Base-by-base conservation (phyloP, 257 asterid species). In the Coffea canephora region DNA sequence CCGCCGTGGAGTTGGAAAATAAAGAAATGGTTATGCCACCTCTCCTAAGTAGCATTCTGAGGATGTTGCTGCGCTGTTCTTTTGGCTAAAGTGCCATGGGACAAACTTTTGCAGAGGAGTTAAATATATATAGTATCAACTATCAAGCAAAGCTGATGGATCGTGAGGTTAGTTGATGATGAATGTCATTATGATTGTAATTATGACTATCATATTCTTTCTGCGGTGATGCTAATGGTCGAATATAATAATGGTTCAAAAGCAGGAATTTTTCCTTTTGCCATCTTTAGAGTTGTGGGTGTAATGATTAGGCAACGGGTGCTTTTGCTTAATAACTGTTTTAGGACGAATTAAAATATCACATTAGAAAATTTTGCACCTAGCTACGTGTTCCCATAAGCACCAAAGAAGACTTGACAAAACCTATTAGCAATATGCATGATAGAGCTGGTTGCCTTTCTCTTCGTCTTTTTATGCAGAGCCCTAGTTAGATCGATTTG, bases 261-360 rank as follows among this genome's bases (percentile, higher is more conserved):
- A 75, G 81, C 66, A 46, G 77, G 78, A 62, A 73, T 74, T 83
- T 55, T 31, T 64, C 67, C 80, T 80, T 81, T 80, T 66, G 31
- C 61, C 79, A 45, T 76, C 85, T 84, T 83, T 87, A 81, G 89
- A 79, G 86, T 82, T 86, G 89, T 84, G 86, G 77, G 88, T 77
- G 88, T 69, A 83, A 91, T 91, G 80, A 91, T 90, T 89, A 75
- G 82, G 50, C 70, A 67, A 69, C 31, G 59, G 75, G 46, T 79
- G 75, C 85, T 46, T 70, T 72, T 41, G 48, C 55, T 82, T 73
- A 64, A 74, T 46, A 74, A 41, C 45, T 16, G 70, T 25, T 74
- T 8, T 9, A 9, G 4, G 62, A 76, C 71, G 64, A 79, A 71
- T 71, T 41, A 57, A 14, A 46, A 11, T 46, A 15, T 25, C 1